Evolutionary conservation across 768 basidiomycete genomes (phyloP).

Genomic region (Mycena belliarum): DNA sequence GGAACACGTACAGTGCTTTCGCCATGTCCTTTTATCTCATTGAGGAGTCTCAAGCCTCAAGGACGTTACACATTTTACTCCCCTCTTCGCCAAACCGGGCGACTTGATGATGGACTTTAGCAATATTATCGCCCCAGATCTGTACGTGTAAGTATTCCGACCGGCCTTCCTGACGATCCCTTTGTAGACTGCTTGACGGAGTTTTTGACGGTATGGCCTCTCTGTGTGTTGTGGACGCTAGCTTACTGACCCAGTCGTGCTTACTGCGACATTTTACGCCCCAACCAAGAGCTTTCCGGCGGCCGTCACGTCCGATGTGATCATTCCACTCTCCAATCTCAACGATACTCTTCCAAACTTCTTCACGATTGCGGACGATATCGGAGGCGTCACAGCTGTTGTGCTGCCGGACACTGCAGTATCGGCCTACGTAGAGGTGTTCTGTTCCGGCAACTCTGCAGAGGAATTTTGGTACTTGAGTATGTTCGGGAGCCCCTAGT

Average conservation of each 20-base stretch:
- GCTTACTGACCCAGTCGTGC: slow-evolving; percentile 37
- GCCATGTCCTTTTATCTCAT: slow-evolving; percentile 11
- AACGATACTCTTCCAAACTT: slow-evolving; percentile 48
- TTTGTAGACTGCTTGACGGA: slow-evolving; percentile 28
- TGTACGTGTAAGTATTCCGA: slow-evolving; percentile 35
- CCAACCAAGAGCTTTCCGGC: slow-evolving; percentile 46
- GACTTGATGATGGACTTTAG: slow-evolving; percentile 61
- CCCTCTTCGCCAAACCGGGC: slow-evolving; percentile 55
- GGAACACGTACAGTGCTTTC: slow-evolving; percentile 45
- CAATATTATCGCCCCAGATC: slow-evolving; percentile 47
- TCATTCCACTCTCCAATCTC: slow-evolving; percentile 60
- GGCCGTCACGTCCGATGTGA: slow-evolving; percentile 48
- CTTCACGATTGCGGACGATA: slow-evolving; percentile 28
- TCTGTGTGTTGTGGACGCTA: not conserved
- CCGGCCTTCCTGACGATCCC: not conserved
- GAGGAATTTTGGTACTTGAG: slow-evolving; percentile 65
- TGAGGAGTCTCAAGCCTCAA: slow-evolving; percentile 39
- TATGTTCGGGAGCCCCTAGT: no score
- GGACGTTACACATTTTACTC: slow-evolving; percentile 60
- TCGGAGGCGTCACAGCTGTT: slow-evolving; percentile 39
- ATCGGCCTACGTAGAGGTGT: slow-evolving; percentile 58
- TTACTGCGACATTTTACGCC: slow-evolving; percentile 60
- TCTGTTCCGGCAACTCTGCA: slow-evolving; percentile 57
- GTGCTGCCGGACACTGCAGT: slow-evolving; percentile 54
- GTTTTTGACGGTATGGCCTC: slow-evolving; percentile 27